Evolutionary conservation across 352 stramenopile species (phyloP), one percentile per base, ranked within the genome.

Genomic region (Pythium angustatum): DNA sequence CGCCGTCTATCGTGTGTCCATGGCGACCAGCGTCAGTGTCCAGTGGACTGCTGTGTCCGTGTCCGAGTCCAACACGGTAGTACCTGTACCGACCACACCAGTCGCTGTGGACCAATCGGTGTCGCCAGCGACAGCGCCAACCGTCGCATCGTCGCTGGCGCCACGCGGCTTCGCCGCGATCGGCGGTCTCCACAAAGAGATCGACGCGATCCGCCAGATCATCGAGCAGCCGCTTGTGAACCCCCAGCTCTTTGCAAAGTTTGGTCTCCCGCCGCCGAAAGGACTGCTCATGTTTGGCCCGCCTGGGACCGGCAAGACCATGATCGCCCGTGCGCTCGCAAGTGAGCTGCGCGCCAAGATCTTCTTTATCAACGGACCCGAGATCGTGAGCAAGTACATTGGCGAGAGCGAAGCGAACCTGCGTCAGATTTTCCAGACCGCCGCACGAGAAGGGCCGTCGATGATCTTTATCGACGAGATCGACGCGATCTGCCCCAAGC

Each of bases 401-500:
- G 97, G 97, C 55, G 96, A 99, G 65, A 93, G 84, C 66, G 90
- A 96, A 62, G 77, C 81, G 2, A 93, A 91, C 21, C 68, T 97
- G 40, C 81, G 87, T 17, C 73, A 77, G 26, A 77, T 94, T 40
- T 94, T 94, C 59, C 62, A 71, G 31, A 62, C 71, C 1, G 85
- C 85, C 8, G 73, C 72, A 1, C 55, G 59, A 8, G 66, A 86
- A 44, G 75, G 73, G 41, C 96, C 90, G 56, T 94, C 97, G 8
- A 98, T 99, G 71, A 90, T 99, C 60, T 99, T 99, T 72, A 98
- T 99, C 66, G 96, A 99, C 64, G 96, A 99, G 69, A 96, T 99
- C 72, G 96, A 99, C 66, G 97, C 96, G 9, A 98, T 99, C 79
- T 97, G 94, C n/a, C 94, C 94, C 12, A 97, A 98, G 73, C 78